A percentile compares a stretch with the other conserved stretches of the same genome.
These are phyloP conservation scores for Fusarium sp. DNA, from an alignment of 2,329 filamentous ascomycete species.

Conservation along the genomic window DNA sequence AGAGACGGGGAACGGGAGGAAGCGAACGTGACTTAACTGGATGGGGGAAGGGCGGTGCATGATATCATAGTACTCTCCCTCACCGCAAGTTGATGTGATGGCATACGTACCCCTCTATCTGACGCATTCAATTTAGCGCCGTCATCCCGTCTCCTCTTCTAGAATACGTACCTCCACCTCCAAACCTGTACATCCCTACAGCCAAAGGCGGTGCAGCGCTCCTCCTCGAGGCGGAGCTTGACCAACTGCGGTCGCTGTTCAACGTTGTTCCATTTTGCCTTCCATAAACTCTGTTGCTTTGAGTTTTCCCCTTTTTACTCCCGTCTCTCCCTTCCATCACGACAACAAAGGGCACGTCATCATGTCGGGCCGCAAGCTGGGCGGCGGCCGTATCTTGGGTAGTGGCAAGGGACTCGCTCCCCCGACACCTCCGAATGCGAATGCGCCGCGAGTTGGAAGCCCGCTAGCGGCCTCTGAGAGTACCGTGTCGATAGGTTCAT, in stretches of 20 bases:
- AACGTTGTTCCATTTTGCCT: conserved; percentile 16
- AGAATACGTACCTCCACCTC: conserved; percentile 23
- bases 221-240: conserved; percentile 51
- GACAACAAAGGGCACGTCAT: conserved; percentile 11
- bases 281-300: conserved; percentile 14
- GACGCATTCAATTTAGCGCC: conserved; percentile 13
- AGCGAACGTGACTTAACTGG: conserved; percentile 31
- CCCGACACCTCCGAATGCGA: conserved; percentile 56
- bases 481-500: conserved; percentile 82
- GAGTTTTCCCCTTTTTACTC: background rate
- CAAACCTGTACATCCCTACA: conserved; percentile 25
- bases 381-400: conserved; percentile 91
- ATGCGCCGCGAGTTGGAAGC: conserved; percentile 60
- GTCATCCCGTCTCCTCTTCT: conserved; percentile 19
- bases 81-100: background rate
- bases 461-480: conserved; percentile 72
- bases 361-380: conserved; percentile 89
- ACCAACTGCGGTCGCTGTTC: conserved; percentile 51
- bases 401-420: conserved; percentile 86
- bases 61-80: conserved; percentile 24
- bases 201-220: conserved; percentile 38
- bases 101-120: conserved; percentile 32
- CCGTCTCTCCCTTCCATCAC: background rate
- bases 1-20: conserved; percentile 35
- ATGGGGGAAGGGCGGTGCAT: conserved; percentile 13